Evolutionary conservation across 1,139 yeast genomes (phyloP).

Genomic region (Sugiyamaella novakii): DNA sequence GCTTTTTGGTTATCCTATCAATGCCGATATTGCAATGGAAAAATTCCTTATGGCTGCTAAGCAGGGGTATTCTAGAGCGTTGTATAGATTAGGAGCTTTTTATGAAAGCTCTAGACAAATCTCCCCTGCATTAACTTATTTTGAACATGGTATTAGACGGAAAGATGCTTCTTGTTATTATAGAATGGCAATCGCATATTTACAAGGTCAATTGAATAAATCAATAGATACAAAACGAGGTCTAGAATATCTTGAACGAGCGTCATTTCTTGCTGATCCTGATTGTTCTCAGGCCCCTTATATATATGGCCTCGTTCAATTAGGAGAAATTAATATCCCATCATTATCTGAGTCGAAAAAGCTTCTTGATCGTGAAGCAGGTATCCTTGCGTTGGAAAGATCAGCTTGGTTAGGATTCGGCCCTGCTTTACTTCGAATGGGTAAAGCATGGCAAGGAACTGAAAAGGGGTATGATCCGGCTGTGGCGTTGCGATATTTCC

Average conservation of each 20-base stretch:
- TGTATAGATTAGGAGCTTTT: conserved; percentile 42
- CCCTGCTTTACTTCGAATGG: conserved; percentile 47
- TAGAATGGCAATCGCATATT: conserved; percentile 42
- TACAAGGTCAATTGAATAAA: conserved; percentile 42
- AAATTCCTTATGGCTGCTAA: conserved; percentile 39
- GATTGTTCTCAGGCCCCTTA: conserved; percentile 46
- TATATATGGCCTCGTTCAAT: conserved; percentile 41
- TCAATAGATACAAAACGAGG: conserved; percentile 35
- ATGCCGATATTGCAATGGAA: conserved; percentile 35
- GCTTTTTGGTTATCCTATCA: conserved; percentile 29
- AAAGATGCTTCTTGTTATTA: conserved; percentile 43
- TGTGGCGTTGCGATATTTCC: conserved; percentile 45
- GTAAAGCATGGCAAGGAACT: conserved; percentile 45
- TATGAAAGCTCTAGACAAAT: conserved; percentile 40
- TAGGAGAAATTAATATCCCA: conserved; percentile 39
- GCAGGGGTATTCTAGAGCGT: conserved; percentile 40
- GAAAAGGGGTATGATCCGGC: conserved; percentile 44
- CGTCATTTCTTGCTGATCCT: conserved; percentile 40
- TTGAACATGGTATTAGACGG: conserved; percentile 40
- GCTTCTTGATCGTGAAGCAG: conserved; percentile 29
- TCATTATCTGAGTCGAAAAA: conserved; percentile 4
- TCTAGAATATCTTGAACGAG: conserved; percentile 36
- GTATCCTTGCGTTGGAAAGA: conserved; percentile 40
- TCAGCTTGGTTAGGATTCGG: conserved; percentile 45
- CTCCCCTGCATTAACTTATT: conserved; percentile 37